These are phyloP conservation scores for Suillus sp. DNA, from an alignment of 768 basidiomycete genomes.

Conservation along the genomic window DNA sequence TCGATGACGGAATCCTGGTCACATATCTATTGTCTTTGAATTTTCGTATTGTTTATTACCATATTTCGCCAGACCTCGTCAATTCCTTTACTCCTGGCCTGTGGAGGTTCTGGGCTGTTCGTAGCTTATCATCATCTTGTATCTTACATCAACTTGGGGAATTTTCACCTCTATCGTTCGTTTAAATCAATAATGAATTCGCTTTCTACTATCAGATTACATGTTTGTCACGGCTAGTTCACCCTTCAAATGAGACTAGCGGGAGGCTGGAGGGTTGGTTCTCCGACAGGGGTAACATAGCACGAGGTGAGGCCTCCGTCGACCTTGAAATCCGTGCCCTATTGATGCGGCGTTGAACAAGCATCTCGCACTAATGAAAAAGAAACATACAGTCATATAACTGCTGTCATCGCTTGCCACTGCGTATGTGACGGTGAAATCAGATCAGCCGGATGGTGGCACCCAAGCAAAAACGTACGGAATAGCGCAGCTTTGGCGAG, in stretches of 20 bases:
- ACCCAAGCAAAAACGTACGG: conserved; percentile 56
- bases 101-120: not conserved
- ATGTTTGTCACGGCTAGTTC: not conserved
- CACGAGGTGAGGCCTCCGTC: conserved; percentile 92
- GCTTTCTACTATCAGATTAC: not conserved
- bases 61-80: not conserved
- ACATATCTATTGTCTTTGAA: not conserved
- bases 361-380: conserved; percentile 6
- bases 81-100: not conserved
- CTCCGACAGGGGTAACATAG: conserved; percentile 89
- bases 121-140: conserved; percentile 6
- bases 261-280: conserved; percentile 72
- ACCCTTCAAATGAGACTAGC: conserved; percentile 50
- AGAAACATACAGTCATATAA: conserved; percentile 80
- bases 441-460: conserved; percentile 13
- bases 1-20: not conserved
- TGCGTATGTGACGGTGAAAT: conserved; percentile 27
- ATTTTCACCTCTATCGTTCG: not conserved
- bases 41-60: not conserved
- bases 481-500: conserved; percentile 92
- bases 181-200: not conserved
- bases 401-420: conserved; percentile 95
- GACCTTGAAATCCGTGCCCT: conserved; percentile 94
- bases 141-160: not conserved
- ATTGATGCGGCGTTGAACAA: conserved; percentile 15